These are phyloP conservation scores for Bipolaris victoriae DNA, from an alignment of 2,329 filamentous ascomycete species.

Conservation along the genomic window DNA sequence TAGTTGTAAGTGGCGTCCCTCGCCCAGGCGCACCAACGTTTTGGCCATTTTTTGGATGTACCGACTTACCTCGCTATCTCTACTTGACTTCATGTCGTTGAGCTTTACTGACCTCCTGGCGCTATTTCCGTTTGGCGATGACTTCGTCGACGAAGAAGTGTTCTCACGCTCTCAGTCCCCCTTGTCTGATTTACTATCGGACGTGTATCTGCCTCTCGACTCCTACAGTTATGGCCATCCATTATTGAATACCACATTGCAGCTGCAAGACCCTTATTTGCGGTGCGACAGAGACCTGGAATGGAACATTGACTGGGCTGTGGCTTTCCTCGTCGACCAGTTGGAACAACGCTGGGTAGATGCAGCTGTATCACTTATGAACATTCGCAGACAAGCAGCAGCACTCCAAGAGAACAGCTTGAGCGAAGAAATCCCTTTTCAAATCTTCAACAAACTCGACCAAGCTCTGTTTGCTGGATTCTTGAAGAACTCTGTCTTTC, in stretches of 20 bases:
- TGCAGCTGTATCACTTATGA: slow-evolving; percentile 24
- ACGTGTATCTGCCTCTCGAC: slow-evolving; percentile 14
- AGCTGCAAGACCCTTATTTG: slow-evolving; percentile 29
- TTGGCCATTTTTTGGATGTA: neutral
- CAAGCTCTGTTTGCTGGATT: slow-evolving; percentile 46
- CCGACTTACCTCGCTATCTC: neutral
- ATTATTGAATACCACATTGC: slow-evolving; percentile 11
- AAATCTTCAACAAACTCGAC: slow-evolving; percentile 49
- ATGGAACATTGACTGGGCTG: slow-evolving; percentile 53
- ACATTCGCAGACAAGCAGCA: slow-evolving; percentile 24
- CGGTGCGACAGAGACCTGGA: slow-evolving; percentile 37
- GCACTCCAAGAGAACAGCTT: slow-evolving; percentile 24
- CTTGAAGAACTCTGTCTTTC: slow-evolving; percentile 47
- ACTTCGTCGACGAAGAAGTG: slow-evolving; percentile 8
- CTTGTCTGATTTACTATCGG: slow-evolving; percentile 28
- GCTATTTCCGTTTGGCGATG: slow-evolving; percentile 19
- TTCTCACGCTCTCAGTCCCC: slow-evolving; percentile 12
- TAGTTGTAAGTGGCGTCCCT: neutral
- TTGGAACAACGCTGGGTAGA: slow-evolving; percentile 30
- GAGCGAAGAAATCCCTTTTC: slow-evolving; percentile 35
- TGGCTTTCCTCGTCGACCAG: slow-evolving; percentile 48
- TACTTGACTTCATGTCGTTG: slow-evolving; percentile 24
- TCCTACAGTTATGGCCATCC: slow-evolving; percentile 7
- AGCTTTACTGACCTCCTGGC: slow-evolving; percentile 8
- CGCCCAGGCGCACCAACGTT: neutral